Evolutionary conservation across 2,329 filamentous ascomycete genomes (phyloP).

Genomic region (Drechslerella coelobrocha): DNA sequence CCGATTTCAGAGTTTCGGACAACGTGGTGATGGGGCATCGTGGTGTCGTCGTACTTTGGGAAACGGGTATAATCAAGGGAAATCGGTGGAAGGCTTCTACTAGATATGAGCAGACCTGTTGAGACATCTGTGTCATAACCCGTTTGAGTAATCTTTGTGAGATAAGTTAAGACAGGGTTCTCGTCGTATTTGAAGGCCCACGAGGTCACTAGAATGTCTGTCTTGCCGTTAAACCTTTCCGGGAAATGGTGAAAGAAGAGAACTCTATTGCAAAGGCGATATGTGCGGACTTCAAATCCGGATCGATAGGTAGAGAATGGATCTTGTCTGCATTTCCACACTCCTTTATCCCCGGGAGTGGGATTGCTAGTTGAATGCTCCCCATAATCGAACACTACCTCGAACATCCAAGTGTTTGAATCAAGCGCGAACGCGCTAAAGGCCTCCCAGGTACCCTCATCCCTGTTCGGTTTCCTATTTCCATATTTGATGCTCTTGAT

Average conservation of each 20-base stretch:
- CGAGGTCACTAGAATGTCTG: constrained; percentile 35
- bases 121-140: constrained; percentile 6
- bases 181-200: constrained; percentile 3
- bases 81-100: neutral
- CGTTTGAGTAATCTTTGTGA: neutral
- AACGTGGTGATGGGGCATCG: neutral
- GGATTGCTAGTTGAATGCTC: constrained; percentile 54
- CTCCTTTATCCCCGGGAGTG: constrained; percentile 8
- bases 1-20: neutral
- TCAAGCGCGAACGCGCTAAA: neutral
- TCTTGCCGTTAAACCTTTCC: constrained; percentile 44
- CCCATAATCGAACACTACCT: constrained; percentile 58
- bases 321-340: constrained; percentile 55
- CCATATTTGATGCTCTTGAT: constrained; percentile 53
- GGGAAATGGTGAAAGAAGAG: constrained; percentile 58
- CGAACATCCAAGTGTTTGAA: constrained; percentile 56
- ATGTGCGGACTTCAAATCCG: constrained; percentile 57
- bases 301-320: constrained; percentile 54
- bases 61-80: neutral
- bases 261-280: constrained; percentile 56
- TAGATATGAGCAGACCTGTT: neutral
- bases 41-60: neutral
- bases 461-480: constrained; percentile 32
- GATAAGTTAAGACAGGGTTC: neutral
- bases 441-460: neutral